Conservation (phyloP, 2,329 filamentous ascomycete genomes). For the Chaetothyriales sp. region DNA sequence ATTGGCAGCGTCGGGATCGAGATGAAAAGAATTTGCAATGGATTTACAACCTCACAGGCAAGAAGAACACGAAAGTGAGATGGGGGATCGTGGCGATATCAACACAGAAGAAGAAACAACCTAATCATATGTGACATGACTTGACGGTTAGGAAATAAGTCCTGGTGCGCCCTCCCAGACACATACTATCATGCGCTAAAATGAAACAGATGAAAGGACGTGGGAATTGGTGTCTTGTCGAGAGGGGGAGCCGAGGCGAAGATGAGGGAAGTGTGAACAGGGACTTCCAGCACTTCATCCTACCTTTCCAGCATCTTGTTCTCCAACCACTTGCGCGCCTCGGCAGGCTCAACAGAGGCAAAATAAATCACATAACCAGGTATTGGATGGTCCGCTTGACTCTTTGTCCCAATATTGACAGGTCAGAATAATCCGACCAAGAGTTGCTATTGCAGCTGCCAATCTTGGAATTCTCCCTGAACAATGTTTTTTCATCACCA, state of each 20-base stretch:
- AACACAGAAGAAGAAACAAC: not conserved
- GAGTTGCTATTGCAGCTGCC: no score
- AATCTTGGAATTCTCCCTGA: no score
- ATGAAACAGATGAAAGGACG: not conserved
- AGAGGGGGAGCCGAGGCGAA: not conserved
- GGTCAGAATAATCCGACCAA: no score
- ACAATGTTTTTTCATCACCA: no score
- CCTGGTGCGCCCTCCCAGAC: no score
- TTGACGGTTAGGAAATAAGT: not conserved
- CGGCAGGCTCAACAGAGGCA: not conserved
- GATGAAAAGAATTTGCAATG: not conserved
- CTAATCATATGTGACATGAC: not conserved
- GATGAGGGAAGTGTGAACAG: not conserved
- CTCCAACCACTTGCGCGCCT: not conserved
- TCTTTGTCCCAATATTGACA: not conserved
- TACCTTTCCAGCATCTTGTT: not conserved
- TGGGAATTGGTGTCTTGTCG: not conserved
- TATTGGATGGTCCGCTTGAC: not conserved
- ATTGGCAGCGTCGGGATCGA: not conserved
- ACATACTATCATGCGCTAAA: not conserved
- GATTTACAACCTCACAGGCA: not conserved
- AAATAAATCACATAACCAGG: not conserved
- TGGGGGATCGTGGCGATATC: not conserved
- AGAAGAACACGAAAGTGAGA: no score
- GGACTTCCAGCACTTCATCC: not conserved